Evolutionary conservation across 495 filamentous ascomycete genomes (phyloP), one percentile per base, ranked within the genome.

Genomic region (Xylaria sp.): DNA sequence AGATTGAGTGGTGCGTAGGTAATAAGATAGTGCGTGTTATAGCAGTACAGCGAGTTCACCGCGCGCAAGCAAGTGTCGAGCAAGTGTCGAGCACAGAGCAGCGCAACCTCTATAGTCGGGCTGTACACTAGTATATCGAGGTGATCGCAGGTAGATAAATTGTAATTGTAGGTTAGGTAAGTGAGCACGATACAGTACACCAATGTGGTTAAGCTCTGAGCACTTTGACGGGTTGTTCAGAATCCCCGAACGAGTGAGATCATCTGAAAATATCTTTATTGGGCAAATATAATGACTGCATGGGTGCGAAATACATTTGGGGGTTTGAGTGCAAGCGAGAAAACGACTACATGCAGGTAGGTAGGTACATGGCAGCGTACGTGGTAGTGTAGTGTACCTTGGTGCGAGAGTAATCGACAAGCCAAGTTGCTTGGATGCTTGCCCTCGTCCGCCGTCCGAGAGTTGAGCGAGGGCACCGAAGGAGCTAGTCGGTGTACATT

Each of bases 401-500:
- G 1, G 31, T 40, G 15, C 17, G 43, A 37, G 44, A 52, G 43
- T 24, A 41, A 62, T 43, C 59, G 1, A 29, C 11, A 21, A 65
- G 62, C 62, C 61, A 46, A 63, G 24, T 29, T 24, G 61, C 61
- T 46, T 37, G 62, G 62, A 50, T 52, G 19, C 44, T 50, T 33
- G 19, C 24, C 44, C 8, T n/a, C 12, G 62, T 26, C 31, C 14
- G 7, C 24, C 21, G 44, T 44, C 44, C n/a, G n/a, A n/a, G 9
- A 65, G 62, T 35, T 48, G 37, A 62, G 15, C 41, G 41, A 31
- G 26, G 24, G 61, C 24, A 46, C 40, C 46, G 44, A 50, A 52
- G 15, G 43, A 66, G 62, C 59, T 64, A 64, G 61, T 64, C 37
- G 61, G 61, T 64, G 41, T 44, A 33, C 57, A 37, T 17, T 59